These are phyloP conservation scores for Paraphysoderma sedebokerense DNA, from an alignment of 371 early-diverging fungal species.

Conservation along the genomic window DNA sequence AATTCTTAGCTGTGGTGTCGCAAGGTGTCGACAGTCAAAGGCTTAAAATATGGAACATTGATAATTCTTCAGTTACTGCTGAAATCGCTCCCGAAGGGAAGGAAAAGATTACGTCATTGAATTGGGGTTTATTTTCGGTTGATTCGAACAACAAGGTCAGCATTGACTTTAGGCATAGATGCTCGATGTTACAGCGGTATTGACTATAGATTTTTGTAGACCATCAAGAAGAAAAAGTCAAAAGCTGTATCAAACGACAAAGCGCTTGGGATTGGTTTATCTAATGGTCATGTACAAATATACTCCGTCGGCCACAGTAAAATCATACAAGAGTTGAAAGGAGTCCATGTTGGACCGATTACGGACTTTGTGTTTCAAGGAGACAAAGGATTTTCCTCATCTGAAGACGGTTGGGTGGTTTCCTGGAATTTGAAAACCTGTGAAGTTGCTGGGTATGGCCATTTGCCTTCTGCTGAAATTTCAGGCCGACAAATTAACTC, in stretches of 20 bases:
- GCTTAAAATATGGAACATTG: too few species aligned
- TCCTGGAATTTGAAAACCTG: conserved; percentile 54
- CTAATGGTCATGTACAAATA: conserved; percentile 39
- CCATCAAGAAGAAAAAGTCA: too few species aligned
- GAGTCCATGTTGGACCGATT: conserved; percentile 42
- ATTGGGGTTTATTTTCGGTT: too few species aligned
- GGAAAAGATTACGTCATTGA: too few species aligned
- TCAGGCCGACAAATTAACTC: neutral
- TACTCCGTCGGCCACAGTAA: conserved; percentile 44
- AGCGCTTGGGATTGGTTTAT: conserved; percentile 44
- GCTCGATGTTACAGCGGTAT: too few species aligned
- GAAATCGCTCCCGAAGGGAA: too few species aligned
- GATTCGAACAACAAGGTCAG: too few species aligned
- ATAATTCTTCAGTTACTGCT: too few species aligned
- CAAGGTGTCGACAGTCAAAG: too few species aligned
- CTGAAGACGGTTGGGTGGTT: conserved; percentile 42
- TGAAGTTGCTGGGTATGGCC: conserved; percentile 24
- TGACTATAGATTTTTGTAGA: too few species aligned
- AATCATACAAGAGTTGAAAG: conserved; percentile 28
- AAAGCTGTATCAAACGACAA: conserved; percentile 8
- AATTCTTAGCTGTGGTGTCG: too few species aligned
- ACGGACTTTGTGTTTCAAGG: conserved; percentile 44
- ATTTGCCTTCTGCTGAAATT: conserved; percentile 1
- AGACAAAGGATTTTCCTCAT: conserved; percentile 44
- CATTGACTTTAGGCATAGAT: too few species aligned